Evolutionary conservation across 352 stramenopile genomes (phyloP).

Genomic region (Phytopythium helicoides): DNA sequence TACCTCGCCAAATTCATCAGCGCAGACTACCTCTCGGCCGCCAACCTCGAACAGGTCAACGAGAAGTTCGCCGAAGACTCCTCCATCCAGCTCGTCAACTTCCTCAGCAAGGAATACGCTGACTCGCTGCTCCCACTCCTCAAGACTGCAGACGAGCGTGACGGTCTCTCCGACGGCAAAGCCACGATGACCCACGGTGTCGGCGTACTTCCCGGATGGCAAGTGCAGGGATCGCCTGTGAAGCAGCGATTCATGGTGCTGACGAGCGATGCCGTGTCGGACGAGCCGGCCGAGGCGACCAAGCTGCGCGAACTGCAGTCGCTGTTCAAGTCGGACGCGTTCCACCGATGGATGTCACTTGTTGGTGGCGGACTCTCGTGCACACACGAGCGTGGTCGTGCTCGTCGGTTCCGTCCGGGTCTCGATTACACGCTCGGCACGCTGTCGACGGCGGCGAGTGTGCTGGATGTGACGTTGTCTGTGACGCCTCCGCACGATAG

Average conservation of each 20-base stretch:
- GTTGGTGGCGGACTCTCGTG: constrained; percentile 38
- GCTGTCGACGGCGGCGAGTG: constrained; percentile 46
- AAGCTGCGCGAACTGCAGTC: constrained; percentile 22
- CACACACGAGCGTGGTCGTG: constrained; percentile 38
- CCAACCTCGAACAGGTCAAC: constrained; percentile 72
- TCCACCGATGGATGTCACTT: constrained; percentile 47
- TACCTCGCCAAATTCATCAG: constrained; percentile 82
- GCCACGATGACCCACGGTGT: constrained; percentile 23
- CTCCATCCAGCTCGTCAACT: constrained; percentile 83
- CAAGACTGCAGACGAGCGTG: constrained; percentile 34
- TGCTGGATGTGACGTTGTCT: constrained; percentile 30
- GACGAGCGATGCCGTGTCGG: constrained; percentile 7
- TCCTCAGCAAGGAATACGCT: constrained; percentile 70
- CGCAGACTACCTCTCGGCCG: constrained; percentile 60
- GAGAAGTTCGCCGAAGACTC: constrained; percentile 77
- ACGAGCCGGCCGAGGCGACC: constrained; percentile 13
- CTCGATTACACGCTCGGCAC: constrained; percentile 91
- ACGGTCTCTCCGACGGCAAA: constrained; percentile 52
- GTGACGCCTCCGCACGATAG: constrained; percentile 34
- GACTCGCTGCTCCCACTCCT: constrained; percentile 32
- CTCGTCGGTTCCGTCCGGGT: constrained; percentile 85
- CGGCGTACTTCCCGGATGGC: constrained; percentile 16
- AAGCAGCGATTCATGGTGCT: constrained; percentile 23
- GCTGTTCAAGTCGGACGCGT: constrained; percentile 58
- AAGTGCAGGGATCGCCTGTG: constrained; percentile 22